These are phyloP conservation scores for Debaryomyces robertsiae DNA, from an alignment of 1,139 yeast genomes.

Conservation along the genomic window DNA sequence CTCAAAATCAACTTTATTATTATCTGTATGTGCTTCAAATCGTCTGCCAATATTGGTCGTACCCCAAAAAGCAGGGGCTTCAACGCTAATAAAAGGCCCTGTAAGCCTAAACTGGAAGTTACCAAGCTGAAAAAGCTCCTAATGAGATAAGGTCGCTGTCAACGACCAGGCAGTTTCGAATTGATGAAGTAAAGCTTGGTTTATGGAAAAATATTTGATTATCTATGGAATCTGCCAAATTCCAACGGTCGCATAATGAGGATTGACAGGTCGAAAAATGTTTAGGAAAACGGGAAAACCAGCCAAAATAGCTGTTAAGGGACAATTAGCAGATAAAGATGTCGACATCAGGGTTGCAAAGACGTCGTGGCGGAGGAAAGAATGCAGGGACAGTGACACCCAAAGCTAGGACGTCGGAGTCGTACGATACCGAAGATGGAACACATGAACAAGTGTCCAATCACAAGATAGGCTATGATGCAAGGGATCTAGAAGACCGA, in stretches of 20 bases:
- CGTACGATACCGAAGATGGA: conserved; percentile 27
- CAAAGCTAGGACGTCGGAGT: conserved; percentile 17
- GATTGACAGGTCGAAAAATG: not conserved
- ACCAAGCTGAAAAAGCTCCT: no score
- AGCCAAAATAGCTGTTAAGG: not conserved
- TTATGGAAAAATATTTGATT: no score
- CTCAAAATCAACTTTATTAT: not conserved
- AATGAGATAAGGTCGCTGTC: no score
- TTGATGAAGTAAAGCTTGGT: no score
- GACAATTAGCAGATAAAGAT: conserved; percentile 15
- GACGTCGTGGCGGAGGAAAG: conserved; percentile 48
- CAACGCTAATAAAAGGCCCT: no score
- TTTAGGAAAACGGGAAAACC: not conserved
- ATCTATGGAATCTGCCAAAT: not conserved
- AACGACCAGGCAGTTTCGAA: no score
- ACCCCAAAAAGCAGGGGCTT: not conserved
- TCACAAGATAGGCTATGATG: conserved; percentile 83
- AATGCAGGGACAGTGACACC: conserved; percentile 18
- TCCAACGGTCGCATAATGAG: not conserved
- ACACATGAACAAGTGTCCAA: conserved; percentile 19
- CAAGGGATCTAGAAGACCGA: conserved; percentile 59
- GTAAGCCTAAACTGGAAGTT: no score
- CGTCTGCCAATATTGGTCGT: conserved; percentile 8
- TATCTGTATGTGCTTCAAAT: not conserved
- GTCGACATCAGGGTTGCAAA: conserved; percentile 47